Evolutionary conservation across 1,139 yeast genomes (phyloP), one percentile per base, ranked within the genome.

Genomic region (Candida sojae): DNA sequence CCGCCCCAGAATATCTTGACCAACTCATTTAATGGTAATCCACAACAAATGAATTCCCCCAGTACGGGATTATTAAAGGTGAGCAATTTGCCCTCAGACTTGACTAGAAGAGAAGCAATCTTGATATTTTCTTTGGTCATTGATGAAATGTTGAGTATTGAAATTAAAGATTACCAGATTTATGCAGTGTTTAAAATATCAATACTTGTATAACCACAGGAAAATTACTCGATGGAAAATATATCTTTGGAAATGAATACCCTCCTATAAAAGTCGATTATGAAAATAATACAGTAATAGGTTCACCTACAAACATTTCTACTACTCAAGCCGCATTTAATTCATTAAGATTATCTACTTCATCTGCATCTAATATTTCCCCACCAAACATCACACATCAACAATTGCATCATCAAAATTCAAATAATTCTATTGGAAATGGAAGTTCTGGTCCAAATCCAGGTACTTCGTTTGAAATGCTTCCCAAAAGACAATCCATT

Each of bases 111-210:
- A 60, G 98, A 92, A 65, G 86, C 93, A 17, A 76, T 82, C 39
- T 74, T 88, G 33, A 75, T 92, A 31, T 92, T 92, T 63, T 80
- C 97, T 6, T 75, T 92, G 56, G 96, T 96, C 17, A 75, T 79
- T 49, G 96, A 89, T 57, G 89, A 87, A 56, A 63, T 84, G 33
- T 67, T 67, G 30, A 66, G 73, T 54, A 77, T 88, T 45, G 96
- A 88, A 56, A 66, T 89, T 45, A 52, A 52, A 21, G 75, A 75
- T 51, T 73, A 67, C 50, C 70, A 74, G 32, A 73, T 86, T 33
- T 69, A 72, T 50, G 96, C 93, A 5, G 82, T 75, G 58, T 88
- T 90, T 69, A 80, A 77, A 79, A 85, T 44, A 63, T 80, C 43
- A 77, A 79, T 52, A 77, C 89, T 38, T 93, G 95, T 44, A 72